Evolutionary conservation across 176 grass and related monocot genomes (phyloP).

Genomic region (Neostapfia colusana): DNA sequence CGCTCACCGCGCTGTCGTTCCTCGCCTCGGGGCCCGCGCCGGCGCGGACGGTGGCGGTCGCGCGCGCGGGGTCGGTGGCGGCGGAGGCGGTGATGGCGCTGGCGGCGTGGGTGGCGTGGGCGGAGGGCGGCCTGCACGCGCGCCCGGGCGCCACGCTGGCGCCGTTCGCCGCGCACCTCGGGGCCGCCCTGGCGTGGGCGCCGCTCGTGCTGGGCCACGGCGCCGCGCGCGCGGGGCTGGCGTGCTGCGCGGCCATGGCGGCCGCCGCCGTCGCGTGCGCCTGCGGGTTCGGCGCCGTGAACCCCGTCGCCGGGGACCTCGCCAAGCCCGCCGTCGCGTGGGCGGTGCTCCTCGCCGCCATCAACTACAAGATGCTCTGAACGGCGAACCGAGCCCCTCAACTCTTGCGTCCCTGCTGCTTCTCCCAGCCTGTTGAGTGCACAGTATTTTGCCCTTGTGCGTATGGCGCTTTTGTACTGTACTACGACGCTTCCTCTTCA

Average conservation of each 20-base stretch:
- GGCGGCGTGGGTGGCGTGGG: constrained; percentile 87
- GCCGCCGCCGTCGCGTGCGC: constrained; percentile 33
- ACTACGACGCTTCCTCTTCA: background rate
- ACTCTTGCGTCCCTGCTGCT: too few species aligned
- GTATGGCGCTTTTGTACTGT: background rate
- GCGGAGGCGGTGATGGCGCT: constrained; percentile 60
- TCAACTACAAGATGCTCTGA: constrained; percentile 65
- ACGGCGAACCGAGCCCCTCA: too few species aligned
- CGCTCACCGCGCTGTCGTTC: constrained; percentile 26
- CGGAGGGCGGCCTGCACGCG: constrained; percentile 70
- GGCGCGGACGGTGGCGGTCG: constrained; percentile 40
- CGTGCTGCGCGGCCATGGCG: constrained; percentile 38
- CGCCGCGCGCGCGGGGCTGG: constrained; percentile 31
- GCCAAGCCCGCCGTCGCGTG: constrained; percentile 59
- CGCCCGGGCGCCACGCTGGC: constrained; percentile 38
- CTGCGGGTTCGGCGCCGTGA: constrained; percentile 52
- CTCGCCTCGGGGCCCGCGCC: background rate
- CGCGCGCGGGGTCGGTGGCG: constrained; percentile 55
- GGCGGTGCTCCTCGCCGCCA: constrained; percentile 68
- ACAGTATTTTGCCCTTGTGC: background rate
- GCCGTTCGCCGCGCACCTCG: constrained; percentile 52
- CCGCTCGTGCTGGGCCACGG: constrained; percentile 48
- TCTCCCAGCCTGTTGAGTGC: too few species aligned
- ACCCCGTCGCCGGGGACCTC: constrained; percentile 62
- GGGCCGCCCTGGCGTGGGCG: constrained; percentile 43